Percentiles rank a stretch among this genome's conserved stretches.
These are phyloP conservation scores for Usnea hakonensis DNA, from an alignment of 495 filamentous ascomycete genomes.

Conservation along the genomic window DNA sequence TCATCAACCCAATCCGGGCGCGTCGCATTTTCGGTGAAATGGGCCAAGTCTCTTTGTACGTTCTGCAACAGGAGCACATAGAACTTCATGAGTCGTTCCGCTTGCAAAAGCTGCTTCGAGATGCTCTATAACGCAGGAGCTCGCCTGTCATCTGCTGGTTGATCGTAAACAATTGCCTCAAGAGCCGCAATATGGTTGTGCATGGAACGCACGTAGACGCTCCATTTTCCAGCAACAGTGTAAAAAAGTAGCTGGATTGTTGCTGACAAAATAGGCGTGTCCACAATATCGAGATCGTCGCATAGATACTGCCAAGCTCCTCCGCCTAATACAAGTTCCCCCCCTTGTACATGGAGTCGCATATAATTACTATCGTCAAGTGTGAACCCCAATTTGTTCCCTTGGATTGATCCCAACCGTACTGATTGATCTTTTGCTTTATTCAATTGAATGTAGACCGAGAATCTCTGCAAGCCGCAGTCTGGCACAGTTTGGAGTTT, in stretches of 20 bases:
- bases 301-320: conserved; percentile 8
- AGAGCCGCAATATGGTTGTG: conserved; percentile 23
- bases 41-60: conserved; percentile 28
- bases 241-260: conserved; percentile 14
- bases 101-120: conserved; percentile 38
- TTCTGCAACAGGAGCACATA: conserved; percentile 42
- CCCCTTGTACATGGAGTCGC: conserved; percentile 5
- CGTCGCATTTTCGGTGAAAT: conserved; percentile 18
- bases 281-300: conserved; percentile 4
- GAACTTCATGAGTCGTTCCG: conserved; percentile 44
- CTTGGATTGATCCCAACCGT: not conserved
- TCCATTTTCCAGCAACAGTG: conserved; percentile 15
- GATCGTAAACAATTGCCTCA: conserved; percentile 48
- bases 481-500: conserved; percentile 1
- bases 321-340: not conserved
- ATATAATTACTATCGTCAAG: conserved; percentile 14
- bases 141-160: conserved; percentile 44
- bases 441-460: conserved; percentile 14
- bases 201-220: conserved; percentile 16
- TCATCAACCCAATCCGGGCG: conserved; percentile 15
- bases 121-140: conserved; percentile 47
- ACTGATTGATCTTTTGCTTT: not conserved
- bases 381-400: not conserved
- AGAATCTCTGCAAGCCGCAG: conserved; percentile 10
- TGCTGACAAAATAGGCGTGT: not conserved